A percentile compares a stretch with the other conserved stretches of the same genome.
These are phyloP conservation scores for Penicillium sp. DNA, from an alignment of 2,329 filamentous ascomycete genomes.

Conservation along the genomic window DNA sequence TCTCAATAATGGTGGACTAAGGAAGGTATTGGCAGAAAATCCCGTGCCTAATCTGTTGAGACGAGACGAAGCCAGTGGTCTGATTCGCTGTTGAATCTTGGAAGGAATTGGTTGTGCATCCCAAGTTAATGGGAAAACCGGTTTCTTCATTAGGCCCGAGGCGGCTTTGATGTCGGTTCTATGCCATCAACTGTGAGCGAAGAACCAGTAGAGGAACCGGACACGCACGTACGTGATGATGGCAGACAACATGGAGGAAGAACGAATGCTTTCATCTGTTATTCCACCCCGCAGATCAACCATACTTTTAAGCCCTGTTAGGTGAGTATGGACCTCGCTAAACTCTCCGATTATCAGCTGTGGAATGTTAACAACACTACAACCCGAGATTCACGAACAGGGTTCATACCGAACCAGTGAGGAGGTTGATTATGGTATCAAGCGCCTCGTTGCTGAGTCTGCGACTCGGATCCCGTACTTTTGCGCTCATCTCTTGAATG, in stretches of 20 bases:
- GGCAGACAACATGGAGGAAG: constrained; percentile 25
- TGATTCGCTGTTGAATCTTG: constrained; percentile 28
- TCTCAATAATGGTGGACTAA: constrained; percentile 29
- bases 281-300: constrained; percentile 39
- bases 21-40: constrained; percentile 27
- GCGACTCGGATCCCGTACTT: constrained; percentile 27
- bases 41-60: constrained; percentile 26
- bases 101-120: constrained; percentile 30
- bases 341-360: constrained; percentile 40
- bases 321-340: constrained; percentile 39
- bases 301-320: constrained; percentile 38
- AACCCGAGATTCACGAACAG: background rate
- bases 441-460: constrained; percentile 35
- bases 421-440: constrained; percentile 39
- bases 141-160: constrained; percentile 33
- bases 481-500: constrained; percentile 34
- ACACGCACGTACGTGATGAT: constrained; percentile 29
- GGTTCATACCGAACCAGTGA: constrained; percentile 36
- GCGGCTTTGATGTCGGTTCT: constrained; percentile 38
- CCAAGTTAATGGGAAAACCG: constrained; percentile 37
- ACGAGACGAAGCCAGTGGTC: constrained; percentile 25
- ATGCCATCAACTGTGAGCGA: constrained; percentile 2
- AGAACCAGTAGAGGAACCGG: background rate
- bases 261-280: constrained; percentile 23
- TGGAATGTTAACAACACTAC: constrained; percentile 8